phyloP scores from a whole-genome alignment of 1,284 basidiomycete species.

The Agaricales sp. region DNA sequence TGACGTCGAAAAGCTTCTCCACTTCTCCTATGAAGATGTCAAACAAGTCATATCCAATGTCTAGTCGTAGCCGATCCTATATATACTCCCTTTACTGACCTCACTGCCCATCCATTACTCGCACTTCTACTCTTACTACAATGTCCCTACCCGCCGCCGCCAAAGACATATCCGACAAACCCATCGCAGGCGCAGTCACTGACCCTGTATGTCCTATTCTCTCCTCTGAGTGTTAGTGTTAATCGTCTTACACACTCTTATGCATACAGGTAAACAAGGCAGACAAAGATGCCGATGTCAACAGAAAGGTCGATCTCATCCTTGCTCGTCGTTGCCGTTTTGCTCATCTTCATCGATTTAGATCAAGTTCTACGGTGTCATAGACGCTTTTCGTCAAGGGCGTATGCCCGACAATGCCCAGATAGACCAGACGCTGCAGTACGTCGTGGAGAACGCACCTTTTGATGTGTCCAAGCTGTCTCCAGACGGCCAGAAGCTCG shows the following conservation, averaged over 20 bases:
- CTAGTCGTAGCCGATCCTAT: too few species aligned
- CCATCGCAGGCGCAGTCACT: constrained; percentile 19
- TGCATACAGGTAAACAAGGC: constrained; percentile 45
- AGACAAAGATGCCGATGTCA: constrained; percentile 47
- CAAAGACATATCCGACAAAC: constrained; percentile 50
- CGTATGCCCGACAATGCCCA: constrained; percentile 75
- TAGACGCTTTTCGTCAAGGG: constrained; percentile 71
- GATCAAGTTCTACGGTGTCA: constrained; percentile 66
- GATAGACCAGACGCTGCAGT: constrained; percentile 64
- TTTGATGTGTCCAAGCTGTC: constrained; percentile 62
- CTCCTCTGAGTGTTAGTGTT: neutral
- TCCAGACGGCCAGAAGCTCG: constrained; percentile 64
- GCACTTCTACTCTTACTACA: constrained; percentile 9
- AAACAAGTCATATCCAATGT: too few species aligned
- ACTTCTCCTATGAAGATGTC: too few species aligned
- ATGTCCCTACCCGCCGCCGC: constrained; percentile 57
- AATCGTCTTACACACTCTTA: constrained; percentile 23
- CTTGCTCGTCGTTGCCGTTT: neutral
- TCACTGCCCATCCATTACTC: too few species aligned
- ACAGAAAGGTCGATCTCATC: constrained; percentile 38
- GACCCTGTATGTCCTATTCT: neutral
- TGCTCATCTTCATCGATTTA: constrained; percentile 14
- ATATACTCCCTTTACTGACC: too few species aligned
- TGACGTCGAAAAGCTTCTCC: too few species aligned
- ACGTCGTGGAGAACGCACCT: constrained; percentile 59